Percentiles rank a stretch among this genome's conserved stretches.
phyloP scores from a whole-genome alignment of 108 stramenopile species.

The Stephanodiscus triporus region DNA sequence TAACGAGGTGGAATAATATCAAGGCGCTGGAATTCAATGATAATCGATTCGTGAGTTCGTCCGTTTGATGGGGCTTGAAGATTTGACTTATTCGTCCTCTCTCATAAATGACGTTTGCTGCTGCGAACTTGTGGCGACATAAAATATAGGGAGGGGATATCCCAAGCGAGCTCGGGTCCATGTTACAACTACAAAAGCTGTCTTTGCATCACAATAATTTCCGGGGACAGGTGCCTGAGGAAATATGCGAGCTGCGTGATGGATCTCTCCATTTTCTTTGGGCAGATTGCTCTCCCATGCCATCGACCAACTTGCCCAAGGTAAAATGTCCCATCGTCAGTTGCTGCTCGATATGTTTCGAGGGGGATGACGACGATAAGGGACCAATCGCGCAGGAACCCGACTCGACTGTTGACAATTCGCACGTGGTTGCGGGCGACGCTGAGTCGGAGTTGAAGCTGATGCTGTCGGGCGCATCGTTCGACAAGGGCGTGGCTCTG shows the following conservation, averaged over 20 bases:
- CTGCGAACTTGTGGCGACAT: neutral
- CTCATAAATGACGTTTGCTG: neutral
- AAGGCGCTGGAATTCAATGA: conserved; percentile 8
- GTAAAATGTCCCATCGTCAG: conserved; percentile 24
- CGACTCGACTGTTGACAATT: conserved; percentile 8
- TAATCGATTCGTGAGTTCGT: conserved; percentile 13
- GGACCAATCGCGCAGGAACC: too few relatives aligned
- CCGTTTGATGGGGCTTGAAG: too few relatives aligned
- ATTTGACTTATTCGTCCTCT: neutral
- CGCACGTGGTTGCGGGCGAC: conserved; percentile 19
- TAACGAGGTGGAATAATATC: neutral
- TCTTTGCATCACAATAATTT: conserved; percentile 4
- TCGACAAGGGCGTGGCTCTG: conserved; percentile 11
- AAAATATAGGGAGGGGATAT: neutral
- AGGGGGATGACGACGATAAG: conserved; percentile 32
- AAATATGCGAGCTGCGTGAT: neutral
- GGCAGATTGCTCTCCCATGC: conserved; percentile 6
- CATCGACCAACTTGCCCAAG: conserved; percentile 17
- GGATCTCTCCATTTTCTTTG: conserved; percentile 1
- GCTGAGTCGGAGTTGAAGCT: conserved; percentile 4
- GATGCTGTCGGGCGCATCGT: conserved; percentile 11
- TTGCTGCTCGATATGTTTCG: conserved; percentile 46
- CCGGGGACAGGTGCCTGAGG: neutral
- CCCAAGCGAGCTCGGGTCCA: neutral
- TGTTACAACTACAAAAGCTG: neutral